A percentile compares a stretch with the other conserved stretches of the same genome.
Conservation (phyloP, 2,329 filamentous ascomycete species). For the Decorospora gaudefroyi region DNA sequence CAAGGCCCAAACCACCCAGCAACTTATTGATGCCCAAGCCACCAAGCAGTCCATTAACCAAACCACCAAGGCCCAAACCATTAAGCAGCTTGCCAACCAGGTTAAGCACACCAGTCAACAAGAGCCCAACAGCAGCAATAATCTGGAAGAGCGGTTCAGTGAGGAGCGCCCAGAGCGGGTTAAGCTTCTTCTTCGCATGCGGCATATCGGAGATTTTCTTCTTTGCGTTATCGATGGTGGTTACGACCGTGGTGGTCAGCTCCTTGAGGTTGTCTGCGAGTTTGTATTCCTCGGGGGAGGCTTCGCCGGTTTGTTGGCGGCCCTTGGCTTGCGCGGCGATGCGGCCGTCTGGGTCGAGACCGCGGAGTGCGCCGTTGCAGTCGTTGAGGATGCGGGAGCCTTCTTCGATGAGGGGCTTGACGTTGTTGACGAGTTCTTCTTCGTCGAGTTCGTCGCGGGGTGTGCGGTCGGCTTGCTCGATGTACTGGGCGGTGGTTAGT, state of each 20-base stretch:
- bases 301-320: slow-evolving; percentile 73
- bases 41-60: slow-evolving; percentile 78
- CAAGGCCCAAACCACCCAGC: slow-evolving; percentile 71
- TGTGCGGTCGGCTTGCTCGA: slow-evolving; percentile 78
- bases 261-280: slow-evolving; percentile 86
- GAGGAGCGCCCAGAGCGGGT: slow-evolving; percentile 82
- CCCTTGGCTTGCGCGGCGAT: slow-evolving; percentile 86
- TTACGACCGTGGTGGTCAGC: slow-evolving; percentile 77
- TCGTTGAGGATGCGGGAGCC: slow-evolving; percentile 80
- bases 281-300: slow-evolving; percentile 79
- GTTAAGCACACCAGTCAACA: slow-evolving; percentile 81
- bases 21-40: slow-evolving; percentile 76
- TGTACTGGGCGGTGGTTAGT: slow-evolving; percentile 60
- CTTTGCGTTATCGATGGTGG: slow-evolving; percentile 85
- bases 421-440: slow-evolving; percentile 81
- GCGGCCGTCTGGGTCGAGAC: slow-evolving; percentile 83
- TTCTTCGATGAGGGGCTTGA: slow-evolving; percentile 87
- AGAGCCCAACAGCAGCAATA: slow-evolving; percentile 80
- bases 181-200: slow-evolving; percentile 91
- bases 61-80: slow-evolving; percentile 78
- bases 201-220: slow-evolving; percentile 90
- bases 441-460: slow-evolving; percentile 89
- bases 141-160: slow-evolving; percentile 91
- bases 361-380: slow-evolving; percentile 83
- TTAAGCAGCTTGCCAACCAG: slow-evolving; percentile 80